Percentiles rank a stretch among this genome's conserved stretches.
Conservation (phyloP, 345 rosid species). For the Gossypium mustelinum region DNA sequence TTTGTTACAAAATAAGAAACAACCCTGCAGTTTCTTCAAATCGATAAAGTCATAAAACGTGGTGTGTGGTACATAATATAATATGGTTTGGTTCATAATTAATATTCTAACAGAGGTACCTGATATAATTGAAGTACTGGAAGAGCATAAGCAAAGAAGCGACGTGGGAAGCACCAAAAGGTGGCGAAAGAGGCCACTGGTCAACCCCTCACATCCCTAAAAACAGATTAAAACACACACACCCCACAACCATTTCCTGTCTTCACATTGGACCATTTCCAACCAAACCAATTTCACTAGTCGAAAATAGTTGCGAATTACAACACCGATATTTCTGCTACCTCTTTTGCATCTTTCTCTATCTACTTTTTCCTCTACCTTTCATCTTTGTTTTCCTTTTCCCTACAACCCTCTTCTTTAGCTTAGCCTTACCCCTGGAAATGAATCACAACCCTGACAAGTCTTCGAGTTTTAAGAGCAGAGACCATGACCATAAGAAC, state of each 20-base stretch:
- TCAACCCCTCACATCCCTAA: slow-evolving; percentile 3
- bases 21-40: neutral
- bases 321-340: slow-evolving; percentile 12
- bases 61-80: neutral
- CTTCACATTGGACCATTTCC: slow-evolving; percentile 23
- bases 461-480: neutral
- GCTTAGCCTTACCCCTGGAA: slow-evolving; percentile 15
- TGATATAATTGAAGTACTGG: neutral
- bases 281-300: neutral
- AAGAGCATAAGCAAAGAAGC: neutral
- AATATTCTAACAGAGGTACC: neutral
- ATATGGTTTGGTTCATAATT: neutral
- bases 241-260: neutral
- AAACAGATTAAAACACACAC: neutral
- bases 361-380: slow-evolving; percentile 5
- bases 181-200: neutral
- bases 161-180: neutral
- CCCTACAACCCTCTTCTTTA: neutral
- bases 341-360: slow-evolving; percentile 11
- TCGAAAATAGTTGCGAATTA: neutral
- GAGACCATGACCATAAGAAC: neutral
- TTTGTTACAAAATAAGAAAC: neutral
- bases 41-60: neutral
- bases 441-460: slow-evolving; percentile 6
- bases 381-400: neutral